phyloP scores from a whole-genome alignment of 495 filamentous ascomycete species.

The Trichoderma virens region DNA sequence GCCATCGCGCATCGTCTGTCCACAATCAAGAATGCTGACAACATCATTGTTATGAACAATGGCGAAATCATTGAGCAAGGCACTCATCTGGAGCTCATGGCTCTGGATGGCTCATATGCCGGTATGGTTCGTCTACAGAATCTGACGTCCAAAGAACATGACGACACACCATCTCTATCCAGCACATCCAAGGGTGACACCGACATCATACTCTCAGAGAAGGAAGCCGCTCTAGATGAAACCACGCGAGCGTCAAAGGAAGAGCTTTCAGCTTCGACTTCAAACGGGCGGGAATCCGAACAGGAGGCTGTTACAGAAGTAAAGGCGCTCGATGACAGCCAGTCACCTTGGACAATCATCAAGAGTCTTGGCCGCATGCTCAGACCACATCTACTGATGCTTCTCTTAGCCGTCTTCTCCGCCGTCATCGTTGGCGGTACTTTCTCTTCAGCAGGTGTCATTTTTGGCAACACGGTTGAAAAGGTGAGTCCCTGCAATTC shows the following conservation, averaged over 20 bases:
- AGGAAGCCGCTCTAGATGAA: neutral
- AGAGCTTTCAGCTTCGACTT: neutral
- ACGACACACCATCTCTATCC: neutral
- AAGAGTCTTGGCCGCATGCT: slow-evolving; percentile 19
- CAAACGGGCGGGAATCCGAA: neutral
- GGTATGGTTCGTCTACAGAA: slow-evolving; percentile 29
- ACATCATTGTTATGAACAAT: slow-evolving; percentile 52
- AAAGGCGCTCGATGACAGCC: neutral
- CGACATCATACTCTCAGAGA: neutral
- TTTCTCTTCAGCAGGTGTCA: slow-evolving; percentile 37
- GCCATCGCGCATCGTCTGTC: slow-evolving; percentile 64
- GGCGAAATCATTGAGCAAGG: slow-evolving; percentile 51
- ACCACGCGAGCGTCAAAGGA: neutral
- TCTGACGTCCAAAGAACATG: slow-evolving; percentile 17
- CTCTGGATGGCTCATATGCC: slow-evolving; percentile 34
- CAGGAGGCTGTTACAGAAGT: neutral
- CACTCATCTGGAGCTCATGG: slow-evolving; percentile 33
- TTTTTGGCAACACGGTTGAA: slow-evolving; percentile 44
- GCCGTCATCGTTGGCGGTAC: slow-evolving; percentile 37
- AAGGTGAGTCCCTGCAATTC: slow-evolving; percentile 25
- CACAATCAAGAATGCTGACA: slow-evolving; percentile 55
- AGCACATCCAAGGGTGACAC: slow-evolving; percentile 8
- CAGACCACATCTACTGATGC: slow-evolving; percentile 21
- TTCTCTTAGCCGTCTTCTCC: slow-evolving; percentile 23
- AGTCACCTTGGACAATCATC: slow-evolving; percentile 5